Evolutionary conservation across 2,329 filamentous ascomycete genomes (phyloP).

Genomic region (Colletotrichum kahawae): DNA sequence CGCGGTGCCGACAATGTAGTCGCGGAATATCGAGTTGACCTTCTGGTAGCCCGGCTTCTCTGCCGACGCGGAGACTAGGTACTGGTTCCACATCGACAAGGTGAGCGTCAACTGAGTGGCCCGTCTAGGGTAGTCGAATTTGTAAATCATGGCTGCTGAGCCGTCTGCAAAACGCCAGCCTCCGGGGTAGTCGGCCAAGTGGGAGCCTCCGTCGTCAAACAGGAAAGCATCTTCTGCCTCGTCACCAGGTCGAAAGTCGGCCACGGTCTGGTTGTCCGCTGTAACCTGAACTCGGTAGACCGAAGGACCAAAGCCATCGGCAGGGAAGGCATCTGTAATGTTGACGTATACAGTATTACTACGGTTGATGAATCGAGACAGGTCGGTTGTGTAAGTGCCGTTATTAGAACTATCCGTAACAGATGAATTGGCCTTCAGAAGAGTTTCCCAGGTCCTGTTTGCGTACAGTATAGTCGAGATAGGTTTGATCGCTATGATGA

Average conservation of each 20-base stretch:
- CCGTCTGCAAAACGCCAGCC: constrained; percentile 6
- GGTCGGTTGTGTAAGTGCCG: background rate
- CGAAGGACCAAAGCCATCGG: background rate
- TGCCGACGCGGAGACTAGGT: background rate
- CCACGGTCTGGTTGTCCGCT: background rate
- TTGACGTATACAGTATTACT: background rate
- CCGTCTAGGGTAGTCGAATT: background rate
- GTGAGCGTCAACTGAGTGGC: background rate
- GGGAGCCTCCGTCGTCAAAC: background rate
- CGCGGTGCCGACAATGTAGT: background rate
- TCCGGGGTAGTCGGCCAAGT: background rate
- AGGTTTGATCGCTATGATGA: background rate
- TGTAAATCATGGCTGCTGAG: background rate
- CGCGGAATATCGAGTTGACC: background rate
- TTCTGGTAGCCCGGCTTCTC: background rate
- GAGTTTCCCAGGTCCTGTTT: background rate
- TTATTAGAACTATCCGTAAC: background rate
- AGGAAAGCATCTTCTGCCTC: background rate
- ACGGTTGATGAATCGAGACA: background rate
- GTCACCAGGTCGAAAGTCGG: background rate
- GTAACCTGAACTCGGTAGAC: background rate
- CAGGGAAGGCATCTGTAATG: background rate
- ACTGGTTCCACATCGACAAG: constrained; percentile 5
- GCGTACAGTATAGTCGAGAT: background rate
- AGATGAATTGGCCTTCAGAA: background rate